These are phyloP conservation scores for Kodamaea neixiangensis DNA, from an alignment of 805 yeast species.

Conservation along the genomic window DNA sequence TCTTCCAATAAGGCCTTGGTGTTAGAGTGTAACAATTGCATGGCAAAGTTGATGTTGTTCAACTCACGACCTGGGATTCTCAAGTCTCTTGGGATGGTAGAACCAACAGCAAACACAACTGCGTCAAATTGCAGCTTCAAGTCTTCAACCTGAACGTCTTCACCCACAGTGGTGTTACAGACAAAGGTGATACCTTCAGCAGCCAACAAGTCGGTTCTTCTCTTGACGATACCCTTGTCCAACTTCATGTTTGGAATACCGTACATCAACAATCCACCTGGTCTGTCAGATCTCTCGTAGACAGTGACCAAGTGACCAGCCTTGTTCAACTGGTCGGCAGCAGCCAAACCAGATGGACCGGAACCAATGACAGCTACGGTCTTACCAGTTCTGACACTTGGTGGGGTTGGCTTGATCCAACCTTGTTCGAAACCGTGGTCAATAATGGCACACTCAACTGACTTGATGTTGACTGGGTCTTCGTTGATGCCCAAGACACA, in stretches of 20 bases:
- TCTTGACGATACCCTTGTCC: slow-evolving; percentile 88
- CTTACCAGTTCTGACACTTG: slow-evolving; percentile 79
- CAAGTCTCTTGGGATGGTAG: slow-evolving; percentile 94
- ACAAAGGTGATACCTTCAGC: slow-evolving; percentile 88
- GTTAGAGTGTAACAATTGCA: slow-evolving; percentile 85
- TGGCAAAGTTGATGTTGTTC: slow-evolving; percentile 89
- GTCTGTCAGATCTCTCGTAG: slow-evolving; percentile 91
- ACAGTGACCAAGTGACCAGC: slow-evolving; percentile 94
- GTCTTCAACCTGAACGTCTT: slow-evolving; percentile 71
- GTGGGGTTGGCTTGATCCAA: slow-evolving; percentile 88
- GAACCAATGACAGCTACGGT: slow-evolving; percentile 88
- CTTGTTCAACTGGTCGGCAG: slow-evolving; percentile 94
- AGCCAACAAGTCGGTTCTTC: slow-evolving; percentile 86
- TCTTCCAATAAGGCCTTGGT: slow-evolving; percentile 86
- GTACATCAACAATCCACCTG: slow-evolving; percentile 97
- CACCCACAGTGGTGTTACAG: slow-evolving; percentile 79
- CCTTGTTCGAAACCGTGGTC: slow-evolving; percentile 96
- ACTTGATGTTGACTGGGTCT: slow-evolving; percentile 95
- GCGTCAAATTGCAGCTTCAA: slow-evolving; percentile 72
- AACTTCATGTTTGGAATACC: slow-evolving; percentile 99
- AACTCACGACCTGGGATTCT: slow-evolving; percentile 91
- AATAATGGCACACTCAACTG: slow-evolving; percentile 93
- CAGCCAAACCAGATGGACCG: slow-evolving; percentile 96
- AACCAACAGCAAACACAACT: slow-evolving; percentile 88
- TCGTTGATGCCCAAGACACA: slow-evolving; percentile 88